A percentile compares a stretch with the other conserved stretches of the same genome.
These are phyloP conservation scores for Xylariomycetidae sp. DNA, from an alignment of 2,329 filamentous ascomycete genomes.

Conservation along the genomic window DNA sequence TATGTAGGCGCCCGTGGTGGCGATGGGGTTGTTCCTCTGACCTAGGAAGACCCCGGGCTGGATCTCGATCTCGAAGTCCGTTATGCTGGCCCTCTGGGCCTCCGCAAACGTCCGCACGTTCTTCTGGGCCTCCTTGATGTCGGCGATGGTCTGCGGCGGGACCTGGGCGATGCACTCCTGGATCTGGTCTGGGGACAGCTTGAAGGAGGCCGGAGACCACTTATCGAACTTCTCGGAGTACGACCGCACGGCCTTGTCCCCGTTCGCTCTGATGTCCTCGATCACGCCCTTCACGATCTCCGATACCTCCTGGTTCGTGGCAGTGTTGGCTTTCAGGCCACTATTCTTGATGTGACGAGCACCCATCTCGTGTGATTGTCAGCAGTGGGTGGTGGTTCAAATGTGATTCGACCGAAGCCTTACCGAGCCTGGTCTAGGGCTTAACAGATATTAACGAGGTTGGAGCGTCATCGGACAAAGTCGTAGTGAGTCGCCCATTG, in stretches of 20 bases:
- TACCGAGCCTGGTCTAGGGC: too few species aligned
- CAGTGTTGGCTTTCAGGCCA: slow-evolving; percentile 12
- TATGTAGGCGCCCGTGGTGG: slow-evolving; percentile 41
- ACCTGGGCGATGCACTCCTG: slow-evolving; percentile 38
- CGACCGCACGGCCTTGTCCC: slow-evolving; percentile 41
- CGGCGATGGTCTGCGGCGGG: slow-evolving; percentile 35
- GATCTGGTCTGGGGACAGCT: slow-evolving; percentile 40
- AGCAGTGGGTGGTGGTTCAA: too few species aligned
- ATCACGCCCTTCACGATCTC: slow-evolving; percentile 44
- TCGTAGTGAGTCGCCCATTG: too few species aligned
- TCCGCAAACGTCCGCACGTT: slow-evolving; percentile 46
- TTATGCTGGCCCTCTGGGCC: slow-evolving; percentile 39
- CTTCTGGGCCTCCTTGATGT: slow-evolving; percentile 38
- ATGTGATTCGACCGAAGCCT: too few species aligned
- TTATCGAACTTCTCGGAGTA: slow-evolving; percentile 52
- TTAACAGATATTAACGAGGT: too few species aligned
- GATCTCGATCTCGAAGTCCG: slow-evolving; percentile 48
- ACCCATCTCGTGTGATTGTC: too few species aligned
- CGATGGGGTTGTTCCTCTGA: slow-evolving; percentile 46
- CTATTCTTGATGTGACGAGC: slow-evolving; percentile 17
- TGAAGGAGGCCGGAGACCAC: slow-evolving; percentile 46
- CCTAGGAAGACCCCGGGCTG: slow-evolving; percentile 45
- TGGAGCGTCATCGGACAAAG: too few species aligned
- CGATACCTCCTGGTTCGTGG: slow-evolving; percentile 27
- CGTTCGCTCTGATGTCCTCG: slow-evolving; percentile 38